phyloP scores from a whole-genome alignment of 2,329 filamentous ascomycete genomes.

The Cercospora citrullina region DNA sequence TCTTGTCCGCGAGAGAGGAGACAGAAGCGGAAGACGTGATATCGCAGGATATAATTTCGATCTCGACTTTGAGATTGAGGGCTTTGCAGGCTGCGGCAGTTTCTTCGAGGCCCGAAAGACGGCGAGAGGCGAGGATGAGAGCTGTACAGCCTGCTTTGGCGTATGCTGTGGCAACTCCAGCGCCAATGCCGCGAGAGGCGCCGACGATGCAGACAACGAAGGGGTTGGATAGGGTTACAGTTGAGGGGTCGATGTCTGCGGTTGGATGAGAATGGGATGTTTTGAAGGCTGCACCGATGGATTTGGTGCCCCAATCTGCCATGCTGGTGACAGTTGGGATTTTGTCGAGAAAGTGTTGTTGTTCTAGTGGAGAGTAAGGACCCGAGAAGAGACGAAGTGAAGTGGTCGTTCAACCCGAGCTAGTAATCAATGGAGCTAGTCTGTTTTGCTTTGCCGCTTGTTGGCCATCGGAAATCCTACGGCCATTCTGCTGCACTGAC shows the following conservation, averaged over 20 bases:
- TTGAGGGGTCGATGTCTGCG: conserved; percentile 15
- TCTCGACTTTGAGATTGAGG: conserved; percentile 30
- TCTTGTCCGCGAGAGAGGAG: conserved; percentile 22
- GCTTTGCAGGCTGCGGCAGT: conserved; percentile 32
- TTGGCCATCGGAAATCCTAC: background rate
- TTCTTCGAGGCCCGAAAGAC: conserved; percentile 34
- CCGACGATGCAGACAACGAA: conserved; percentile 43
- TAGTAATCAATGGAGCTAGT: background rate
- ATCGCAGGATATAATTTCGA: conserved; percentile 35
- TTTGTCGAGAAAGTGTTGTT: background rate
- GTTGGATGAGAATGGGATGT: conserved; percentile 18
- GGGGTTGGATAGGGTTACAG: conserved; percentile 28
- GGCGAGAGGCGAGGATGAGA: conserved; percentile 40
- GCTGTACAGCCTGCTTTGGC: conserved; percentile 38
- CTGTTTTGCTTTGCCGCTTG: background rate
- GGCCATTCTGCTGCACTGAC: background rate
- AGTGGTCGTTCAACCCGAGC: background rate
- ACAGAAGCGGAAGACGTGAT: conserved; percentile 29
- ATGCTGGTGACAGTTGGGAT: background rate
- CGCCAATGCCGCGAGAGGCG: conserved; percentile 41
- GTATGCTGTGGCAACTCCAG: conserved; percentile 39
- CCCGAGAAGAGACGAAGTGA: background rate
- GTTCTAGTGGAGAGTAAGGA: background rate
- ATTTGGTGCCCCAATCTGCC: conserved; percentile 21
- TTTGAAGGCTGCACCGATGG: conserved; percentile 13